These are phyloP conservation scores for Moesziomyces sp. DNA, from an alignment of 1,284 basidiomycete species.

Conservation along the genomic window DNA sequence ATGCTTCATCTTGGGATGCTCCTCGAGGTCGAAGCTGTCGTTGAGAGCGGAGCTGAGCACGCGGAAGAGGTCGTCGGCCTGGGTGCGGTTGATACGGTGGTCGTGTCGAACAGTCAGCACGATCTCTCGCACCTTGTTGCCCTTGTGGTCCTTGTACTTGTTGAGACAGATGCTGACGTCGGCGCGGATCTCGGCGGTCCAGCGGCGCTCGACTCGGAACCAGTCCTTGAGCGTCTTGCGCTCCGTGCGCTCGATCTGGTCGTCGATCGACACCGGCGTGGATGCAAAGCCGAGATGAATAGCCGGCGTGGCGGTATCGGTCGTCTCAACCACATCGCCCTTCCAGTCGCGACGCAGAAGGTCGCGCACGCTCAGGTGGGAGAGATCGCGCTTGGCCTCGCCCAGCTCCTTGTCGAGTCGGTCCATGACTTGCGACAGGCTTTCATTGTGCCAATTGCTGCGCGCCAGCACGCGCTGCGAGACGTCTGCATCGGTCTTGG, in stretches of 20 bases:
- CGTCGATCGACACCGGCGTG: constrained; percentile 64
- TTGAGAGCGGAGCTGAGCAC: constrained; percentile 32
- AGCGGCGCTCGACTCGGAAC: constrained; percentile 59
- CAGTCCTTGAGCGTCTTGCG: constrained; percentile 52
- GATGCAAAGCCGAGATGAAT: constrained; percentile 67
- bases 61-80: constrained; percentile 53
- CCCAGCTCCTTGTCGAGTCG: constrained; percentile 57
- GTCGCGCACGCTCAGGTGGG: constrained; percentile 60
- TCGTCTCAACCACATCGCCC: constrained; percentile 62
- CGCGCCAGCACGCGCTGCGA: constrained; percentile 26
- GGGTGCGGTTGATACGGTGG: constrained; percentile 31
- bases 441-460: constrained; percentile 50
- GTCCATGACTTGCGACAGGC: constrained; percentile 55
- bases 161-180: constrained; percentile 54
- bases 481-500: constrained; percentile 27
- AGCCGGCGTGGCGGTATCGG: constrained; percentile 50
- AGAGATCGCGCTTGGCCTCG: constrained; percentile 63
- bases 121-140: constrained; percentile 51
- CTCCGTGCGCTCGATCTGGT: constrained; percentile 63
- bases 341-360: constrained; percentile 68
- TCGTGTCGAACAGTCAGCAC: constrained; percentile 47
- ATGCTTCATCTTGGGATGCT: constrained; percentile 16
- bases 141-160: constrained; percentile 41
- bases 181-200: constrained; percentile 57
- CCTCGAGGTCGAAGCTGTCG: constrained; percentile 16